phyloP scores from a whole-genome alignment of 805 yeast genomes.

The Nakazawaea laoshanensis region DNA sequence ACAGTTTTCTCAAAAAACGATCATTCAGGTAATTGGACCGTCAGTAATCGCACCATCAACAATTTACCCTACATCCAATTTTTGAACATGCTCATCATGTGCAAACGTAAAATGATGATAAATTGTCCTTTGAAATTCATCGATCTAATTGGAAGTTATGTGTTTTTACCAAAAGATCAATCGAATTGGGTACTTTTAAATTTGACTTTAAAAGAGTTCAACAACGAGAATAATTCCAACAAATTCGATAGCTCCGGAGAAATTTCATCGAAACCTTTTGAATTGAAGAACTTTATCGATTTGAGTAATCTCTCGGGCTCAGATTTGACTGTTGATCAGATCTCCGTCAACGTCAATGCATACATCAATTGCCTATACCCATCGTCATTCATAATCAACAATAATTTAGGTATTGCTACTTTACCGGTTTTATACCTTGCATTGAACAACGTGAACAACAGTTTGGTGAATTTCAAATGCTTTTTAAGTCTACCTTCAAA shows the following conservation, averaged over 20 bases:
- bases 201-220: conserved; percentile 41
- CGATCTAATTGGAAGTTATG: conserved; percentile 39
- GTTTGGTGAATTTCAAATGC: conserved; percentile 19
- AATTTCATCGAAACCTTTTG: conserved; percentile 1
- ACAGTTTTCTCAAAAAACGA: conserved; percentile 9
- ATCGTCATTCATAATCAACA: conserved; percentile 28
- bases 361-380: conserved; percentile 17
- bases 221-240: conserved; percentile 13
- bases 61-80: conserved; percentile 16
- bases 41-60: conserved; percentile 15
- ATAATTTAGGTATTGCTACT: conserved; percentile 42
- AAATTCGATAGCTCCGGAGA: conserved; percentile 8
- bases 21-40: conserved; percentile 11
- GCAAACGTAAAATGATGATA: conserved; percentile 39
- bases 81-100: conserved; percentile 28
- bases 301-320: conserved; percentile 6
- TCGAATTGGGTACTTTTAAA: conserved; percentile 36
- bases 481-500: conserved; percentile 24
- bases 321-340: conserved; percentile 14
- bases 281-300: conserved; percentile 10
- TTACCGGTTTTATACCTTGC: conserved; percentile 37
- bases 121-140: conserved; percentile 40
- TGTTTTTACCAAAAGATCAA: conserved; percentile 29
- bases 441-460: conserved; percentile 18
- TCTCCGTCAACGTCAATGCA: conserved; percentile 14